Evolutionary conservation across 2,329 filamentous ascomycete genomes (phyloP), one percentile per base, ranked within the genome.

Genomic region (Akanthomyces dipterigenus): DNA sequence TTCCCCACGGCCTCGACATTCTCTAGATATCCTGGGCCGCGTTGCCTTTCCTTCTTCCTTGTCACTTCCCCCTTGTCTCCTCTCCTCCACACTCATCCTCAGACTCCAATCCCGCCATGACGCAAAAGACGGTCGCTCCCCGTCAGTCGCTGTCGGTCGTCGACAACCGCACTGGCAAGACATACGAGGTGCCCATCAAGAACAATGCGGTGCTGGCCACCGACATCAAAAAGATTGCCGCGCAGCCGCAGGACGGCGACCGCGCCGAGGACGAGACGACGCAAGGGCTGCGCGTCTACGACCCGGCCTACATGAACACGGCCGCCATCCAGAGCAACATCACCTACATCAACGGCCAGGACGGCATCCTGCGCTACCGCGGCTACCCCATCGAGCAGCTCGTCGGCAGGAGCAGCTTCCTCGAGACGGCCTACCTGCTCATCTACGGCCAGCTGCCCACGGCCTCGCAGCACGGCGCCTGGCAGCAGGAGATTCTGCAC

Each of bases 241-340:
- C 76, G 3, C 53, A 65, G 31, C 34, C 69, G 18, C 63, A 65
- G 55, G 64, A 68, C 12, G 65, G 72, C 55, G 75, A 75, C 65
- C 73, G 76, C 20, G 67, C 73, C 11, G 77, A 80, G 60, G 75
- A 80, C 67, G 78, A 80, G 71, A 78, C 76, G 3, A 72, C 72
- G 11, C 78, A 81, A 65, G 79, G 79, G 12, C 75, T 82, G n/a
- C 70, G 78, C 24, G 72, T 82, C 40, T 80, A 74, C 60, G 79
- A 81, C 68, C 78, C 79, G n/a, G 79, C 76, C 3, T 82, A 80
- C 70, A 78, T 80, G 75, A 82, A 81, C 72, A 81, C 79, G 2
- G 78, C 79, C 20, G 79, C 80, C 2, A 75, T 81, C 22, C 70
- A 78, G 70, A 78, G 76, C 66, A 74, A 70, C 54, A 82, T 82